Evolutionary conservation across 2,329 filamentous ascomycete genomes (phyloP), one percentile per base, ranked within the genome.

Genomic region (Didymella segeticola): DNA sequence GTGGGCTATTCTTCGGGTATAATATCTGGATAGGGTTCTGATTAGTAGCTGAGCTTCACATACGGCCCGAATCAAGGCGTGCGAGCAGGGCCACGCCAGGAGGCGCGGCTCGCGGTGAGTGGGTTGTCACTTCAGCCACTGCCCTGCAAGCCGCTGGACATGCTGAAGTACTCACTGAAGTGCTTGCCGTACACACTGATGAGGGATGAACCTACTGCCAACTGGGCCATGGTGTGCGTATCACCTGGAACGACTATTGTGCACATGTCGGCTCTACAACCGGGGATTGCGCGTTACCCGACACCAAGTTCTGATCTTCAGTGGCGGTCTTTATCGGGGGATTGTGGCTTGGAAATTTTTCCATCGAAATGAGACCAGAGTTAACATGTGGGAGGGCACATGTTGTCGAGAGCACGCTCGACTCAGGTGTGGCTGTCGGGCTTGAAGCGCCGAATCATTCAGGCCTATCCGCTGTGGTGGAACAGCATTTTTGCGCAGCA

Each of bases 11-110:
- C 22, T 59, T 57, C 11, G 27, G 30, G 17, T 56, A 41, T 17
- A 53, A 8, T 3, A 41, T 62, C 33, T 64, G 61, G 19, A 63
- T 53, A 3, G 61, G 59, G 43, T 66, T 56, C 26, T 61, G 43
- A 8, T 51, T 43, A 62, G 50, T 4, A 30, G 54, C 9, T 64
- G 58, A 5, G 60, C 56, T 45, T 66, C 62, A 52, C 63, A 67
- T 4, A 60, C 57, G 19, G 64, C 57, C 20, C 58, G 45, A 34
- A 67, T 61, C 25, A 38, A 12, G 58, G 47, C 60, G n/a, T 39
- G 17, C 23, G 19, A 36, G 37, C 6, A 53, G 53, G n/a, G n/a
- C n/a, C 11, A 14, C 4, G 47, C 51, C 22, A 67, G 43, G 58
- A 14, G 66, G 57, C n/a, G 50, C 53, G 15, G 39, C 30, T 59